These are phyloP conservation scores for Metschnikowia vanudenii DNA, from an alignment of 805 yeast species.

Conservation along the genomic window DNA sequence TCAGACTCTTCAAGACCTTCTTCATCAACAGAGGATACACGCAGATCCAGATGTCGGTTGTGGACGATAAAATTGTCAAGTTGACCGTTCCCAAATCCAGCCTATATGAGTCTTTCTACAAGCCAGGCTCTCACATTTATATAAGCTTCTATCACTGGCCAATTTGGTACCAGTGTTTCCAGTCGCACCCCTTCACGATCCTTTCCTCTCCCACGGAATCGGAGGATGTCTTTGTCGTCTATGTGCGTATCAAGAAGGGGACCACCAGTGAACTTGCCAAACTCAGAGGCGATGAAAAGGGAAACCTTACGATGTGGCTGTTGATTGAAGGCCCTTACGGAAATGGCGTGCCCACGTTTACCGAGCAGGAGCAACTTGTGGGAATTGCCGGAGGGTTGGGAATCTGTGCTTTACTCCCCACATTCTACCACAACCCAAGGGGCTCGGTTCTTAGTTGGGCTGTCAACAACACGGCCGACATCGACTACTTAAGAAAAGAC, in stretches of 20 bases:
- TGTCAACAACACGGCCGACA: slow-evolving; percentile 15
- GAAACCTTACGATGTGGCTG: slow-evolving; percentile 16
- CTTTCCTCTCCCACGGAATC: slow-evolving; percentile 18
- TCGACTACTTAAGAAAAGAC: slow-evolving; percentile 12
- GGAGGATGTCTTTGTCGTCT: slow-evolving; percentile 12
- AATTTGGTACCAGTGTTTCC: slow-evolving; percentile 20
- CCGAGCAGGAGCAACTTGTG: slow-evolving; percentile 13
- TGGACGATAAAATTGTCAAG: slow-evolving; percentile 15
- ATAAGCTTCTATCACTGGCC: slow-evolving; percentile 20
- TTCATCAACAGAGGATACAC: slow-evolving; percentile 18
- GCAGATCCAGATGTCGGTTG: slow-evolving; percentile 7
- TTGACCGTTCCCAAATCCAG: slow-evolving; percentile 17
- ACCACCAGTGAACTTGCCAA: slow-evolving; percentile 13
- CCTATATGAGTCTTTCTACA: slow-evolving; percentile 14
- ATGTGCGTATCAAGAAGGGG: slow-evolving; percentile 19
- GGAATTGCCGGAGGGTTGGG: slow-evolving; percentile 22
- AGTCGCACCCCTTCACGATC: slow-evolving; percentile 20
- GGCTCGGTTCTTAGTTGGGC: slow-evolving; percentile 18
- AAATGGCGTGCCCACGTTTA: slow-evolving; percentile 11
- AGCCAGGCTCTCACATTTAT: slow-evolving; percentile 17
- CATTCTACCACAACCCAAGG: slow-evolving; percentile 8
- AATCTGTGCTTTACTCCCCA: slow-evolving; percentile 17
- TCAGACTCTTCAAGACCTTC: slow-evolving; percentile 16
- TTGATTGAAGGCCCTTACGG: slow-evolving; percentile 23
- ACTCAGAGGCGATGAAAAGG: slow-evolving; percentile 17